phyloP scores from a whole-genome alignment of 495 filamentous ascomycete species.

The Penicillium cataractarum region DNA sequence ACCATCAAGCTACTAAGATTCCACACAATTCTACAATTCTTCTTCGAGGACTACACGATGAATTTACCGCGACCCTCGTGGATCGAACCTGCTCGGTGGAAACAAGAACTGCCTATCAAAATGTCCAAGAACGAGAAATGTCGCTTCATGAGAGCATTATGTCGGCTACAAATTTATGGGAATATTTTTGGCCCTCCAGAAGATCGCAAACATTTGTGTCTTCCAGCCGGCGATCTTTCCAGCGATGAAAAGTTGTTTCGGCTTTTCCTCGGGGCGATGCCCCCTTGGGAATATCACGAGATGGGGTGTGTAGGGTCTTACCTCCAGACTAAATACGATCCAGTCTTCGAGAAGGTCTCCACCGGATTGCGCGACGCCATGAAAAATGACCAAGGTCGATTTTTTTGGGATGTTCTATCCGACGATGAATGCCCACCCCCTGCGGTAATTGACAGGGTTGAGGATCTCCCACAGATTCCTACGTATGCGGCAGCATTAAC shows the following conservation, averaged over 20 bases:
- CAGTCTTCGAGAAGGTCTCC: conserved; percentile 19
- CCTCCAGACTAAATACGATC: conserved; percentile 3
- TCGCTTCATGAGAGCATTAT: conserved; percentile 24
- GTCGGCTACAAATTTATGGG: conserved; percentile 19
- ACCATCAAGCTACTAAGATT: conserved; percentile 18
- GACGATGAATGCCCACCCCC: conserved; percentile 11
- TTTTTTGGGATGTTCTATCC: conserved; percentile 14
- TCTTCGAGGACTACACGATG: conserved; percentile 19
- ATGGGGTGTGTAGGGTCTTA: conserved; percentile 21
- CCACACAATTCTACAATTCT: conserved; percentile 20
- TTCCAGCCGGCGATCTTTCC: too few relatives aligned
- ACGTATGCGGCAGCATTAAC: background rate
- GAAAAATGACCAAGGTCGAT: background rate
- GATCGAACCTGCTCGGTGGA: conserved; percentile 17
- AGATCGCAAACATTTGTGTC: background rate
- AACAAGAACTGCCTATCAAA: conserved; percentile 9
- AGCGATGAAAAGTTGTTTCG: conserved; percentile 8
- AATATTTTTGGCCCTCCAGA: conserved; percentile 18
- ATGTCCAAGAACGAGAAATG: conserved; percentile 14
- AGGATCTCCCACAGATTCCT: background rate
- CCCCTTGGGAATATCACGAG: conserved; percentile 27
- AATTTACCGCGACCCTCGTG: conserved; percentile 19
- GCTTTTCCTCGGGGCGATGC: conserved; percentile 20
- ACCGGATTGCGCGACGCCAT: conserved; percentile 14
- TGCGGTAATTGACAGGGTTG: conserved; percentile 11